A percentile compares a stretch with the other conserved stretches of the same genome.
phyloP scores from a whole-genome alignment of 1,284 basidiomycete species.

The Ustilago nuda region DNA sequence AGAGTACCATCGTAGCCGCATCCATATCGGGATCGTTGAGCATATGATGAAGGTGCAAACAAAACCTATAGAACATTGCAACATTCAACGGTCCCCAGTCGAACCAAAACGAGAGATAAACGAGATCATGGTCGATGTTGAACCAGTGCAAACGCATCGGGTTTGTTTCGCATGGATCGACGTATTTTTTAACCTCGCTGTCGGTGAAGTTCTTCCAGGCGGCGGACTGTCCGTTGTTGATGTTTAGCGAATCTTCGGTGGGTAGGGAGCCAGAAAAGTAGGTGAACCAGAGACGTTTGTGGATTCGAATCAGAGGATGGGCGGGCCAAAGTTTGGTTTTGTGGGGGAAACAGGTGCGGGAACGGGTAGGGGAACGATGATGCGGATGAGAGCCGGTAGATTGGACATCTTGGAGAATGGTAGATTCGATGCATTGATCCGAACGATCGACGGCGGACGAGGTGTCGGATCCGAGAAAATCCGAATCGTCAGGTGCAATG shows the following conservation, averaged over 20 bases:
- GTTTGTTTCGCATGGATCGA: conserved; percentile 34
- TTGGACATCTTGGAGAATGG: conserved; percentile 25
- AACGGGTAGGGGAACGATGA: neutral
- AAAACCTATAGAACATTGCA: conserved; percentile 76
- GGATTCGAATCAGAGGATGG: conserved; percentile 59
- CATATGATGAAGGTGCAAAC: conserved; percentile 78
- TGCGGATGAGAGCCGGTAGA: neutral
- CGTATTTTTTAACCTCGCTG: conserved; percentile 34
- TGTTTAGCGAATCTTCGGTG: conserved; percentile 44
- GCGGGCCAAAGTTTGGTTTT: conserved; percentile 36
- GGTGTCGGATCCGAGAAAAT: conserved; percentile 58
- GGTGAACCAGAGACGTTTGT: conserved; percentile 62
- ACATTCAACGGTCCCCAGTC: conserved; percentile 77
- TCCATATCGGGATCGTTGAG: conserved; percentile 59
- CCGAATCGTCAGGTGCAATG: conserved; percentile 60
- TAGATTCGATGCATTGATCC: conserved; percentile 35
- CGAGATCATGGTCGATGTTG: conserved; percentile 84
- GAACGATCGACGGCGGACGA: conserved; percentile 17
- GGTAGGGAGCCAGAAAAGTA: conserved; percentile 43
- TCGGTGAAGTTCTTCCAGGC: conserved; percentile 32
- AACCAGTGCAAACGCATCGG: conserved; percentile 60
- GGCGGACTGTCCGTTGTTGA: conserved; percentile 18
- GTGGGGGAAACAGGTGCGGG: neutral
- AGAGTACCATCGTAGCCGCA: conserved; percentile 84
- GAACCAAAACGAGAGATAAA: conserved; percentile 84